phyloP scores from a whole-genome alignment of 306 rosid genomes.

The Dalbergia cochinchinensis region DNA sequence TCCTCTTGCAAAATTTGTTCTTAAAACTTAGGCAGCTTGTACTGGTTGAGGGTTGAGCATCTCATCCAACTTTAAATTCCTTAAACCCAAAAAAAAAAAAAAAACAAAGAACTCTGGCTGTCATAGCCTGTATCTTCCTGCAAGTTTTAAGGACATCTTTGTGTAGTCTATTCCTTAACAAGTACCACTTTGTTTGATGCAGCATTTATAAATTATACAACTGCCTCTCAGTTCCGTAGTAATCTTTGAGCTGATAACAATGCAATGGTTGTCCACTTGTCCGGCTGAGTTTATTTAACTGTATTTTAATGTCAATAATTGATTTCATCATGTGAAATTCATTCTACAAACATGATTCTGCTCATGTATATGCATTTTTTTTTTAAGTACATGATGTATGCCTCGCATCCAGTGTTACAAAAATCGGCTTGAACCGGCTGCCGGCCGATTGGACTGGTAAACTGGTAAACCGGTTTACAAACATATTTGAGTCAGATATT shows the following conservation, averaged over 20 bases:
- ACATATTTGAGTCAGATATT: no score
- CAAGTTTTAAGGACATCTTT: neutral
- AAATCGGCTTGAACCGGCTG: no score
- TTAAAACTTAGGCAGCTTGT: neutral
- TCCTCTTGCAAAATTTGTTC: neutral
- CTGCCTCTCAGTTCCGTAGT: neutral
- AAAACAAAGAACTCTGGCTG: neutral
- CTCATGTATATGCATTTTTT: slow-evolving; percentile 12
- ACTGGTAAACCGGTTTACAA: no score
- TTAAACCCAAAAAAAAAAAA: neutral
- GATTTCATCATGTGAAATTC: neutral
- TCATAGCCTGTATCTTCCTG: neutral
- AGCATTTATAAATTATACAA: neutral
- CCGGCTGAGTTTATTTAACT: neutral
- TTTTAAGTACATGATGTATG: neutral
- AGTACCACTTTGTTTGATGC: neutral
- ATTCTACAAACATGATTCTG: slow-evolving; percentile 1
- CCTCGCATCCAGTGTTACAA: no score
- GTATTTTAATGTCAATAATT: neutral
- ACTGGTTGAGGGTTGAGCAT: slow-evolving; percentile 3
- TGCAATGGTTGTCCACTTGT: neutral
- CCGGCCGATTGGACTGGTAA: no score
- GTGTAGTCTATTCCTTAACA: no score
- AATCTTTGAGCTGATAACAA: neutral
- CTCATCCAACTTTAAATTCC: neutral